Evolutionary conservation across 345 rosid genomes (phyloP).

Genomic region (Lagerstroemia speciosa): DNA sequence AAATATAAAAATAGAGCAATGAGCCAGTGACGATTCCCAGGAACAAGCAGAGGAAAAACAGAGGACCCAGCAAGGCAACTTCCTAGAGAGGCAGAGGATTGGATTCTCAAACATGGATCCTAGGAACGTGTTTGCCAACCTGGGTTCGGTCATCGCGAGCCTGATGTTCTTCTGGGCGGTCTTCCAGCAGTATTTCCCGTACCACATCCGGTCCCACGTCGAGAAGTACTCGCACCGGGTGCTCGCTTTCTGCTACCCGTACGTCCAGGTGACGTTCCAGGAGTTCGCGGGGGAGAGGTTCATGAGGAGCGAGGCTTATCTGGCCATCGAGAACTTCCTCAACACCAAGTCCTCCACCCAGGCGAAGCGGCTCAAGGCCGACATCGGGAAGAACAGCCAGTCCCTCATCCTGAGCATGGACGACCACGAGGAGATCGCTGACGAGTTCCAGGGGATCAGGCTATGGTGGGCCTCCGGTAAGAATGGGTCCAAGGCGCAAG

Average conservation of each 20-base stretch:
- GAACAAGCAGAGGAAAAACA: too few relatives aligned
- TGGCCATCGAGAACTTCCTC: slow-evolving; percentile 16
- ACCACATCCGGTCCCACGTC: not conserved
- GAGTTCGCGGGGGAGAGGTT: slow-evolving; percentile 9
- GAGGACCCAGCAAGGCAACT: not conserved
- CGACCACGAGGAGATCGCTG: slow-evolving; percentile 3
- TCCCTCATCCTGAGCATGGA: slow-evolving; percentile 12
- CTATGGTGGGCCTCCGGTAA: slow-evolving; percentile 8
- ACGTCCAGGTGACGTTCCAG: slow-evolving; percentile 12
- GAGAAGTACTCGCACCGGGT: not conserved
- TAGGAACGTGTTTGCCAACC: slow-evolving; percentile 1
- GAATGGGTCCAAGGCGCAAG: not conserved
- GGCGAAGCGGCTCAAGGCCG: slow-evolving; percentile 10
- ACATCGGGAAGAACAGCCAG: slow-evolving; percentile 6
- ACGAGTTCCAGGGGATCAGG: slow-evolving; percentile 2
- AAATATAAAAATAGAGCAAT: too few relatives aligned
- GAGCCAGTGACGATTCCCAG: too few relatives aligned
- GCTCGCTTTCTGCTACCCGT: slow-evolving; percentile 6
- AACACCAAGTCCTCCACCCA: slow-evolving; percentile 6
- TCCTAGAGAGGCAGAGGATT: not conserved
- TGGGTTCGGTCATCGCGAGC: slow-evolving; percentile 10
- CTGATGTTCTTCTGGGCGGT: slow-evolving; percentile 12
- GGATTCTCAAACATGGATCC: not conserved
- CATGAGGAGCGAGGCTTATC: slow-evolving; percentile 11
- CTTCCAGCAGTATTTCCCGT: slow-evolving; percentile 13